A percentile compares a stretch with the other conserved stretches of the same genome.
These are phyloP conservation scores for Notholithocarpus densiflorus DNA, from an alignment of 306 rosid genomes.

Conservation along the genomic window DNA sequence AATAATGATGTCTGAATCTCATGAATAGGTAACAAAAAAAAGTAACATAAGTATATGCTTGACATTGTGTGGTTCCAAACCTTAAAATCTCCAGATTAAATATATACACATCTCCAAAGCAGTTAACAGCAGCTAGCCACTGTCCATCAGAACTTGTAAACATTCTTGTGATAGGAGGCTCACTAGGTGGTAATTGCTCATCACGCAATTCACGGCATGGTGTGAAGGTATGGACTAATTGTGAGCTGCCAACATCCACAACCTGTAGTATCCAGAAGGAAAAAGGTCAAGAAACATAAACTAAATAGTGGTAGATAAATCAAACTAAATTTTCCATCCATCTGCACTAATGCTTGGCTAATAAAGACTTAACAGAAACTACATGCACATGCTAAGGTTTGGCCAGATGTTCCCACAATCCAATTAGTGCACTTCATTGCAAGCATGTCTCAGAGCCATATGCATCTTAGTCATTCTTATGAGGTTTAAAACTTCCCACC, in stretches of 20 bases:
- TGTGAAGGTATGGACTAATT: conserved; percentile 63
- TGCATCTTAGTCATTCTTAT: neutral
- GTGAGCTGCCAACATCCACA: conserved; percentile 52
- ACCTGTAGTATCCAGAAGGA: conserved; percentile 48
- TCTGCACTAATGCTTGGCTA: neutral
- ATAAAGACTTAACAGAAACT: no score
- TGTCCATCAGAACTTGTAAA: conserved; percentile 90
- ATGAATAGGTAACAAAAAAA: neutral
- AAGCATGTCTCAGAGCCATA: no score
- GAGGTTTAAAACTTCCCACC: neutral
- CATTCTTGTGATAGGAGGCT: conserved; percentile 93
- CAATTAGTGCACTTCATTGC: no score
- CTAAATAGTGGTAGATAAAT: neutral
- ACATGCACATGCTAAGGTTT: no score
- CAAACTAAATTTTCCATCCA: neutral
- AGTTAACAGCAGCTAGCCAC: conserved; percentile 97
- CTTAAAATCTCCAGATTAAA: conserved; percentile 81
- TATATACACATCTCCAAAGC: conserved; percentile 88
- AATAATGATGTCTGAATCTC: neutral
- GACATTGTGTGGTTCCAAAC: conserved; percentile 28
- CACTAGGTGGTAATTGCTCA: conserved; percentile 56
- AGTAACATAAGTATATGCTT: neutral
- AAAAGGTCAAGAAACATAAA: conserved; percentile 14
- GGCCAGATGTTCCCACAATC: no score
- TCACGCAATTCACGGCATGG: conserved; percentile 57